Base-by-base conservation (phyloP, 768 basidiomycete genomes). In the Trametopsis cervina region DNA sequence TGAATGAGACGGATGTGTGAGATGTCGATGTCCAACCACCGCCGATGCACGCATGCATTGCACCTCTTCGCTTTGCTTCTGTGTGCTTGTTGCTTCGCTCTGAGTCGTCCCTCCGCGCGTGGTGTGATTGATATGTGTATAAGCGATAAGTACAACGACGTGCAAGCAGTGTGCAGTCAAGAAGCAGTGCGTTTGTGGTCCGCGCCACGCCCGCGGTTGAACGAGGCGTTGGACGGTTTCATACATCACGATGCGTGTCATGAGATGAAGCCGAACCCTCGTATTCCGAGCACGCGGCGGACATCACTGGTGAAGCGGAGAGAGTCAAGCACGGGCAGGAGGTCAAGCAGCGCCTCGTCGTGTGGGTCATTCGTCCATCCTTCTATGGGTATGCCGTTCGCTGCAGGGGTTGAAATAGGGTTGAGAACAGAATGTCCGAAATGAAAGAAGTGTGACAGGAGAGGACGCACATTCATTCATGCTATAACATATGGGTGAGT, bases 311-410 rank as follows among this genome's bases (percentile, higher is more conserved):
- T 96, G 68, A 99, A 99, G 29, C 96, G 80, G 53, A 99, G 69
- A 40, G 92, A 95, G 66, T 99, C 96, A 45, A 99, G 80, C 45
- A 99, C 85, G 17, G 96, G 96, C 21, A 99, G 71, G 43, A 97
- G 77, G 69, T 98, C 94, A 47, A 99, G 83, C 47, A 99, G 72
- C 18, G 95, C 96, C 68, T 98, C 91, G 69, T 99, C 96, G 51
- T 84, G 81, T 25, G 91, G 94, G 68, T 99, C 96, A 51, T 93
- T 85, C 20, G 93, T 97, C 96, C 96, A 98, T 42, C 96, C 96
- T 74, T 98, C 95, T 67, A 99, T 91, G 26, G 96, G 96, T 60
- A 99, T 92, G 44, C 93, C 96, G 64, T 99, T 99, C 45, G 90
- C 96, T 98, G 63, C 45, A 17, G 38, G 59, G 38, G 47, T n/a